Percentiles rank a stretch among this genome's conserved stretches.
Evolutionary conservation across 164 flowering plant species (phyloP).

Genomic region (Chimonanthus salicifolius): DNA sequence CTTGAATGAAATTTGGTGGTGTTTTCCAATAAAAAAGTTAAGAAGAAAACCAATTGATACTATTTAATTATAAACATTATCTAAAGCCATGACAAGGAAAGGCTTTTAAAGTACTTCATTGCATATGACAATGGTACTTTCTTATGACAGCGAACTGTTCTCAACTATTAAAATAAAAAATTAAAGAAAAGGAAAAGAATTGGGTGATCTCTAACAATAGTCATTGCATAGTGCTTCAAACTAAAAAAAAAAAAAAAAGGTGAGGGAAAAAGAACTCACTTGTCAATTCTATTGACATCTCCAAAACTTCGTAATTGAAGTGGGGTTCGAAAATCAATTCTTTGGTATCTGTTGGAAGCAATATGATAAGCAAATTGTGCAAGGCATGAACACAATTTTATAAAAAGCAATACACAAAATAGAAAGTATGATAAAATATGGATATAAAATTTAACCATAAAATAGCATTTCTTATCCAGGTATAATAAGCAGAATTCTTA

Average conservation of each 20-base stretch:
- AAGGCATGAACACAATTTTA: too few species aligned
- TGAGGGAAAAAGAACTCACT: slow-evolving; percentile 34
- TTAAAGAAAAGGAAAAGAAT: too few species aligned
- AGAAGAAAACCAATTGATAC: too few species aligned
- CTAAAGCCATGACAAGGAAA: too few species aligned
- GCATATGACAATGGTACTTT: too few species aligned
- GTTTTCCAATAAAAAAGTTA: too few species aligned
- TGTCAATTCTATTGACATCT: slow-evolving; percentile 30
- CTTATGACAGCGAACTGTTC: too few species aligned
- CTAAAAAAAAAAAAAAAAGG: background rate
- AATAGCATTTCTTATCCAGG: background rate
- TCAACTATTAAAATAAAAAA: background rate
- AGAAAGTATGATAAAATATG: background rate
- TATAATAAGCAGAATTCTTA: slow-evolving; percentile 17
- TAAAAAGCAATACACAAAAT: background rate
- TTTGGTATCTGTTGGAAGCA: slow-evolving; percentile 57
- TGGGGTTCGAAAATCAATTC: slow-evolving; percentile 74
- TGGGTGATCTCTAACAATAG: too few species aligned
- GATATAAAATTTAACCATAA: background rate
- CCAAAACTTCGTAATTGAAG: slow-evolving; percentile 37
- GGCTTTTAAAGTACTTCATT: too few species aligned
- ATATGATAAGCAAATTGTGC: background rate
- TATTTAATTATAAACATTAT: too few species aligned
- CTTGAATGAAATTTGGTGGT: too few species aligned
- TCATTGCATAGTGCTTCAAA: too few species aligned